Base-by-base conservation (phyloP, 202 grass and related monocot species). In the Carex arenaria region DNA sequence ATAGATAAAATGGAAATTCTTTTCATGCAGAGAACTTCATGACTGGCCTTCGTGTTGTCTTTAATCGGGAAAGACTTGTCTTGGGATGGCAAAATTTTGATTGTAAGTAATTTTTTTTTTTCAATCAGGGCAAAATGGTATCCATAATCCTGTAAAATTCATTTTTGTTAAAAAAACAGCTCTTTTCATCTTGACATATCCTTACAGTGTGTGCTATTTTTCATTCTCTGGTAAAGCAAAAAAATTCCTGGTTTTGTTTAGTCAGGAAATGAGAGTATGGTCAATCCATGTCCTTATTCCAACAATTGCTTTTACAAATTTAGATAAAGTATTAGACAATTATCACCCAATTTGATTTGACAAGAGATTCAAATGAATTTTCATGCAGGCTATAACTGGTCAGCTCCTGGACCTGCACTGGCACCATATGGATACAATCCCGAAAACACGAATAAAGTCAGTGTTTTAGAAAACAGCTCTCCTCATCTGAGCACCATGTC, bases 1-100 rank as follows among this genome's bases (percentile, higher is more conserved):
- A 34, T 69, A n/a, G 0, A 63, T 61, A 15, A 42, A 59, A 22
- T 65, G 13, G 19, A 14, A 43, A 65, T 18, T 49, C 10, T 80
- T 81, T 80, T 15, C 32, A 0, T 87, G 87, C 89, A 99, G 93
- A 99, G 84, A 99, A 99, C 61, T 99, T 93, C 65, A 77, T 99
- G 91, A 86, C 88, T 3, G 96, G 96, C 3, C 88, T 90, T 22
- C 94, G 90, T 22, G 43, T 99, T 67, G 91, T 99, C 51, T 99
- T 99, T 61, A 87, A 99, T 74, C 63, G 88, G 17, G 93, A 98
- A 80, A 86, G 91, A 63, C 78, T 84, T 13, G 54, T 95, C 31
- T 72, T 98, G 87, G 93, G 93, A 17, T 98, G 95, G 95, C 86
- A 93, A 84, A 63, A 30, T 1, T 92, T 87, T 55, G 40, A 99